Evolutionary conservation across 139 green algal genomes (phyloP).

Genomic region (Volvox reticuliferus): DNA sequence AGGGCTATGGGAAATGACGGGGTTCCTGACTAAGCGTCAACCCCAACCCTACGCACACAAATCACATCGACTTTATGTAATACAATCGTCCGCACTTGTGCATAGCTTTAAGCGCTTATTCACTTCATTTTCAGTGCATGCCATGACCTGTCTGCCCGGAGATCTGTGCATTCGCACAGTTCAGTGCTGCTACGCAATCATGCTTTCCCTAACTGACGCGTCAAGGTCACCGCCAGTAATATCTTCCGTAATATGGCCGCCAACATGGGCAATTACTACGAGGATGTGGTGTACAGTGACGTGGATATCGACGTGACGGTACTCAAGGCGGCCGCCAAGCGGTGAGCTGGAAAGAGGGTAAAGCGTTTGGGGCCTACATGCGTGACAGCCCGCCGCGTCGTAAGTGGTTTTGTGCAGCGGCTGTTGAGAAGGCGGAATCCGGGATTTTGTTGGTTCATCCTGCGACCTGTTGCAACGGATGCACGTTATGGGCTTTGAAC

Average conservation of each 20-base stretch:
- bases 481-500: not conserved
- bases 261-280: constrained; percentile 23
- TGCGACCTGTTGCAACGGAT: not conserved
- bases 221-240: not conserved
- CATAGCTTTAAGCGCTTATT: not conserved
- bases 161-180: too few relatives aligned
- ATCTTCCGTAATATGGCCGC: constrained; percentile 44
- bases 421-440: not conserved
- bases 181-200: too few relatives aligned
- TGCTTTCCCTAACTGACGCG: not conserved
- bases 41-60: too few relatives aligned
- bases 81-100: not conserved
- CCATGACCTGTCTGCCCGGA: not conserved
- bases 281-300: constrained; percentile 37
- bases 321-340: constrained; percentile 32
- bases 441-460: too few relatives aligned
- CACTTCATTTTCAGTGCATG: not conserved
- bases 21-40: too few relatives aligned
- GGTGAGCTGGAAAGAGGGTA: not conserved
- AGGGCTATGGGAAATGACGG: too few relatives aligned
- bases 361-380: too few relatives aligned
- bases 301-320: constrained; percentile 27
- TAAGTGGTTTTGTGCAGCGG: too few relatives aligned
- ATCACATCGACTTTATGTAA: not conserved
- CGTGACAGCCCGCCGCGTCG: too few relatives aligned